phyloP scores from a whole-genome alignment of 2,329 filamentous ascomycete species.

The Canariomyces notabilis region DNA sequence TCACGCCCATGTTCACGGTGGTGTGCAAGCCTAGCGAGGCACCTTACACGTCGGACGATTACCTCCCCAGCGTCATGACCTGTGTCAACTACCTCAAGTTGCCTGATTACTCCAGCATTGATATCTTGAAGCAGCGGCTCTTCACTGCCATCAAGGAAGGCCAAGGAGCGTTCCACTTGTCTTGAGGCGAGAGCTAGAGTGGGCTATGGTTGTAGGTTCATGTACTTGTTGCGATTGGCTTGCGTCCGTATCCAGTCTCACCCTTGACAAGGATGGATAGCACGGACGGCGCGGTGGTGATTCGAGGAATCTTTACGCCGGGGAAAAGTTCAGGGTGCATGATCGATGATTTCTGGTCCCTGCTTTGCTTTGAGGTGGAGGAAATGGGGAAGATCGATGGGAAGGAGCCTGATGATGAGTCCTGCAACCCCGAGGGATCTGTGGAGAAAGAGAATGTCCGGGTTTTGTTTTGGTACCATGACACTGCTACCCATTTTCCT shows the following conservation, averaged over 20 bases:
- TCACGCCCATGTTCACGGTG: constrained; percentile 98
- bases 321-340: background rate
- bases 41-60: constrained; percentile 90
- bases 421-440: too few relatives aligned
- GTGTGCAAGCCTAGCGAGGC: constrained; percentile 98
- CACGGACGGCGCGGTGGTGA: background rate
- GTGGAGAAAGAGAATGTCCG: background rate
- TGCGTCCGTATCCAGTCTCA: background rate
- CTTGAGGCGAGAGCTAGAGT: constrained; percentile 43
- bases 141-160: constrained; percentile 87
- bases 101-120: constrained; percentile 81
- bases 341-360: background rate
- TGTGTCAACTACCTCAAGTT: constrained; percentile 99
- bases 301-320: background rate
- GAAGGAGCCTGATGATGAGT: background rate
- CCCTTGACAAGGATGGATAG: background rate
- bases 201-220: background rate
- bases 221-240: constrained; percentile 5
- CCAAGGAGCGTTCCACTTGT: constrained; percentile 95
- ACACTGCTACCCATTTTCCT: background rate
- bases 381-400: background rate
- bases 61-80: constrained; percentile 99
- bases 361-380: background rate
- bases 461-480: background rate
- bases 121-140: constrained; percentile 72